A percentile compares a stretch with the other conserved stretches of the same genome.
phyloP scores from a whole-genome alignment of 1,139 yeast genomes.

The Suhomyces guaymorum region DNA sequence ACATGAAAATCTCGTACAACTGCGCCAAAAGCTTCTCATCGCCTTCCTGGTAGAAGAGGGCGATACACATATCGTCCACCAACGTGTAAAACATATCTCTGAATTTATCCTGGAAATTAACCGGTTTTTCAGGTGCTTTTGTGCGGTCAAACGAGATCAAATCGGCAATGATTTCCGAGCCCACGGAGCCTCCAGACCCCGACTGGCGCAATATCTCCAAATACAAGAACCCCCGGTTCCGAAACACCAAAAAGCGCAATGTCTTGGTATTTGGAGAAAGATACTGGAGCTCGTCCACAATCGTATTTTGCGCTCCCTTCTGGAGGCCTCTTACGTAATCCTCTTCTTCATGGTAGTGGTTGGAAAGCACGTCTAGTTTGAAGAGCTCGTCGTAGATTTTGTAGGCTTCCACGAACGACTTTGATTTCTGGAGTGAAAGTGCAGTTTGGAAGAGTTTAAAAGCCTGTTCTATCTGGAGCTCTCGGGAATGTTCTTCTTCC shows the following conservation, averaged over 20 bases:
- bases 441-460: constrained; percentile 75
- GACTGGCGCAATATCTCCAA: too few species aligned
- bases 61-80: constrained; percentile 57
- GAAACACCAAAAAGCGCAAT: constrained; percentile 71
- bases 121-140: constrained; percentile 17
- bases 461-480: constrained; percentile 85
- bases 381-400: constrained; percentile 62
- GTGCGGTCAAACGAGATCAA: constrained; percentile 4
- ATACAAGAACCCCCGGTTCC: constrained; percentile 78
- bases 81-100: constrained; percentile 38
- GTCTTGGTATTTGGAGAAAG: constrained; percentile 72
- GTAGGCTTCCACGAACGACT: constrained; percentile 52
- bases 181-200: constrained; percentile 12
- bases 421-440: constrained; percentile 55
- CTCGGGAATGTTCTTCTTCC: constrained; percentile 89
- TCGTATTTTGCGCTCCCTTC: constrained; percentile 34
- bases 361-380: constrained; percentile 62
- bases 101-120: constrained; percentile 18
- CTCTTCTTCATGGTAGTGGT: constrained; percentile 47
- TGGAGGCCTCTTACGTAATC: constrained; percentile 43
- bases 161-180: constrained; percentile 1
- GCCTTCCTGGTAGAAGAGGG: constrained; percentile 63
- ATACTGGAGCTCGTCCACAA: constrained; percentile 44
- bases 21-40: constrained; percentile 54
- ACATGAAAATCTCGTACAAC: constrained; percentile 50